Base-by-base conservation (phyloP, 2,329 filamentous ascomycete genomes). In the Fusarium tuaranense region DNA sequence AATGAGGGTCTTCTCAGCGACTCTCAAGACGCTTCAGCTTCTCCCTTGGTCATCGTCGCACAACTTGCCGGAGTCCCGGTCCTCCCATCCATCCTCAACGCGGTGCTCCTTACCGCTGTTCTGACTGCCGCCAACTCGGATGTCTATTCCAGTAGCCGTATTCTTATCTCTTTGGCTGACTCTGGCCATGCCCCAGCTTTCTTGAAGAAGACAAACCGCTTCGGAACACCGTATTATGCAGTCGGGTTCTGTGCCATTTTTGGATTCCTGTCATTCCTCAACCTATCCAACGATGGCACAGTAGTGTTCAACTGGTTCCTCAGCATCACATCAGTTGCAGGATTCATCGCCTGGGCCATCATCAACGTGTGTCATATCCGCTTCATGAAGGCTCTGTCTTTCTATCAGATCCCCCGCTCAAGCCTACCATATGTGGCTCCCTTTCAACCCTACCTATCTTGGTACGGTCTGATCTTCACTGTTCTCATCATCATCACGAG, bases 31-130 rank as follows among this genome's bases (percentile, higher is more conserved):
- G 84, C 83, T 66, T 85, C 80, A 55, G 90, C 91, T 46, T 87
- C 88, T 18, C 93, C 93, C 2, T 95, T 94, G 77, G 92, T 95
- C 61, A 91, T 93, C 8, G 93, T 93, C 38, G 92, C 94, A 81
- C 82, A 85, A 72, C 78, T 92, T 16, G 91, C 92, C 4, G 86
- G 88, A 14, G 92, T 95, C 79, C 83, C 87, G 2, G 82, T 84
- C 22, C 86, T 95, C 8, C 89, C 91, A 4, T 88, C 90, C 74
- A 89, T 94, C 77, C 83, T 95, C 78, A 95, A 95, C 82, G 92
- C 84, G 38, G 92, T 91, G 77, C 93, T 95, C 72, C 84, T 94
- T 69, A 81, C 94, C 70, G 94, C 94, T 80, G 92, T 94, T 74
- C 93, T 94, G 83, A 92, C 90, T n/a, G 93, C 93, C 14, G 46